A percentile compares a stretch with the other conserved stretches of the same genome.
These are phyloP conservation scores for Wickerhamiella lipophila DNA, from an alignment of 805 yeast genomes.

Conservation along the genomic window DNA sequence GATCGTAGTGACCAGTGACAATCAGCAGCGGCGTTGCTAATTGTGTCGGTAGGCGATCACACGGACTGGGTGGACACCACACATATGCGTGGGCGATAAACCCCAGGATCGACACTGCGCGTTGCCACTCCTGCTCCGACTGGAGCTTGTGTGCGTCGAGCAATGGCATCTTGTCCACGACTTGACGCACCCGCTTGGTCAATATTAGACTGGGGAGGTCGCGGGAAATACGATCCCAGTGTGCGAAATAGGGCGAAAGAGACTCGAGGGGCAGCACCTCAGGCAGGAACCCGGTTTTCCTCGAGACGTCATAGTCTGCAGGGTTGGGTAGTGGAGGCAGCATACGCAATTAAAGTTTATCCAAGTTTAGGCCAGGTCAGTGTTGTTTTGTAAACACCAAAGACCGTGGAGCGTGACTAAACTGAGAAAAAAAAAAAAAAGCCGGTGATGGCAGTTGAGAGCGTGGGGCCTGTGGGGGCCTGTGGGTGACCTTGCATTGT, in stretches of 20 bases:
- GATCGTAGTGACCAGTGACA: conserved; percentile 45
- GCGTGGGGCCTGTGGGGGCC: no score
- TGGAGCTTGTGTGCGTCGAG: conserved; percentile 38
- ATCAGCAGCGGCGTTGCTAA: conserved; percentile 58
- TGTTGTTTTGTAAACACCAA: no score
- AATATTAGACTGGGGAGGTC: conserved; percentile 63
- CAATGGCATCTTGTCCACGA: conserved; percentile 54
- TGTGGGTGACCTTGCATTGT: no score
- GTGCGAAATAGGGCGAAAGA: conserved; percentile 52
- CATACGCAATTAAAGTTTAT: conserved; percentile 17
- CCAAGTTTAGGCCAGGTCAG: no score
- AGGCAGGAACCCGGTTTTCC: conserved; percentile 69
- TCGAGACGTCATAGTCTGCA: conserved; percentile 57
- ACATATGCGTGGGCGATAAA: conserved; percentile 80
- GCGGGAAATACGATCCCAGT: conserved; percentile 64
- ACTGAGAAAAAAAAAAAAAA: not conserved
- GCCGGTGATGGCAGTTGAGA: no score
- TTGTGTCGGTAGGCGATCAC: conserved; percentile 49
- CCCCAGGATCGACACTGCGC: conserved; percentile 71
- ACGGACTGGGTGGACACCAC: conserved; percentile 56
- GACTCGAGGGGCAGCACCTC: conserved; percentile 45
- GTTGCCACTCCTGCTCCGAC: conserved; percentile 43
- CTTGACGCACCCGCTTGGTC: conserved; percentile 44
- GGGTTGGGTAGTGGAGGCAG: conserved; percentile 35
- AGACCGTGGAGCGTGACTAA: no score